Evolutionary conservation across 345 rosid genomes (phyloP).

Genomic region (Eucalyptus pumila): DNA sequence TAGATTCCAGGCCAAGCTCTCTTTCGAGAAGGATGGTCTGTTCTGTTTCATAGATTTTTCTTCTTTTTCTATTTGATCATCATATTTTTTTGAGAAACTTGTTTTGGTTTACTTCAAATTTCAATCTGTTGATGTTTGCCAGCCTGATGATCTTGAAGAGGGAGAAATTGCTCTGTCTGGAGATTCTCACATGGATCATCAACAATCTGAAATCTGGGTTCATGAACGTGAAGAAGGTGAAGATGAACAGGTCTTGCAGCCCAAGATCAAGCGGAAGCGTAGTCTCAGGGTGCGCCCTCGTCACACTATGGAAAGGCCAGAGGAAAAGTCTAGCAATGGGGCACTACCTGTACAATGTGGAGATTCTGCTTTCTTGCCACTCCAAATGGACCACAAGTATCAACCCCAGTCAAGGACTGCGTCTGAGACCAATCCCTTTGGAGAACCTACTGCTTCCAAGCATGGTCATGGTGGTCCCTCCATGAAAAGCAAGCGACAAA

Average conservation of each 20-base stretch:
- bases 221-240: slow-evolving; percentile 94
- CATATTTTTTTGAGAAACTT: background rate
- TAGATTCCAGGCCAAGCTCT: slow-evolving; percentile 89
- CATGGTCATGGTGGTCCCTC: slow-evolving; percentile 66
- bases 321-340: slow-evolving; percentile 44
- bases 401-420: slow-evolving; percentile 50
- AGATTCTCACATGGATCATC: slow-evolving; percentile 87
- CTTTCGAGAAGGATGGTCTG: slow-evolving; percentile 70
- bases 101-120: slow-evolving; percentile 1
- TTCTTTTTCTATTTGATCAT: background rate
- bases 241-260: slow-evolving; percentile 97
- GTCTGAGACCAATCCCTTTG: slow-evolving; percentile 19
- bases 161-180: slow-evolving; percentile 96
- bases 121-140: slow-evolving; percentile 14
- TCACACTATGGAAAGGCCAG: slow-evolving; percentile 54
- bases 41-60: background rate
- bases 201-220: slow-evolving; percentile 91
- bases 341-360: slow-evolving; percentile 34
- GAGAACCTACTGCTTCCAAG: slow-evolving; percentile 31
- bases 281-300: slow-evolving; percentile 91
- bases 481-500: slow-evolving; percentile 42
- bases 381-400: slow-evolving; percentile 49
- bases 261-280: slow-evolving; percentile 92
- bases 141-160: slow-evolving; percentile 94
- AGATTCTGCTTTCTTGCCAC: slow-evolving; percentile 34